Evolutionary conservation across 139 green algal species (phyloP).

Genomic region (Diplosphaera chodatii): DNA sequence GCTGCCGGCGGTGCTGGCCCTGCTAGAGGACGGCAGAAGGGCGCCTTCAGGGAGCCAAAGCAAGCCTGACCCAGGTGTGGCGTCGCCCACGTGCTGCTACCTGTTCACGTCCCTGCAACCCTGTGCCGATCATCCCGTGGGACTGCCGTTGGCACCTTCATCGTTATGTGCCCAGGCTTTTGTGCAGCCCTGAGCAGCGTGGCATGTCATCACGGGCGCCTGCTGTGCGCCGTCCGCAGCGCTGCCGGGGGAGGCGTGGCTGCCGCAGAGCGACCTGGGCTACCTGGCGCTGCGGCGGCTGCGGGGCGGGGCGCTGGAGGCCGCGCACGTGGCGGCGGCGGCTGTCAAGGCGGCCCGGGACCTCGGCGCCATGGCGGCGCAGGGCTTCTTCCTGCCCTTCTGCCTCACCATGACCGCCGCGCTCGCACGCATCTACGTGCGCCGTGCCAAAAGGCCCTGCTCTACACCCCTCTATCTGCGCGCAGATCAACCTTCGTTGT

Average conservation of each 20-base stretch:
- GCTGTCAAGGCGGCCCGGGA: conserved; percentile 25
- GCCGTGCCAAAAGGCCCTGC: too few relatives aligned
- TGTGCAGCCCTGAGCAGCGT: neutral
- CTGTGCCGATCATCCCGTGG: too few relatives aligned
- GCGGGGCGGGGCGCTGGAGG: conserved; percentile 16
- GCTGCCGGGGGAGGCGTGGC: neutral
- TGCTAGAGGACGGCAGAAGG: conserved; percentile 7
- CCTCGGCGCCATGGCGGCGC: conserved; percentile 45
- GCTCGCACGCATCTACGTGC: conserved; percentile 44
- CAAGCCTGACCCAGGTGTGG: conserved; percentile 2
- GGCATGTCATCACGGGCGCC: neutral
- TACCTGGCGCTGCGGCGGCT: conserved; percentile 26
- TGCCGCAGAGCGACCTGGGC: conserved; percentile 17
- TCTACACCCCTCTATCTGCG: too few relatives aligned
- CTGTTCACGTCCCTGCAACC: too few relatives aligned
- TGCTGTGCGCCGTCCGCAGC: neutral
- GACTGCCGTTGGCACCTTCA: too few relatives aligned
- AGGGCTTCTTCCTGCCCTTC: conserved; percentile 67
- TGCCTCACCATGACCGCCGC: conserved; percentile 34
- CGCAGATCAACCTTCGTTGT: too few relatives aligned
- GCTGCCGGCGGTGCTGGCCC: conserved; percentile 9
- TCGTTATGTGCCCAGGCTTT: too few relatives aligned
- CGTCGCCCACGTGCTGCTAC: neutral
- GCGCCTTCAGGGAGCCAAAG: neutral
- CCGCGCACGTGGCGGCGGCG: conserved; percentile 12